Evolutionary conservation across 2,329 filamentous ascomycete genomes (phyloP), one percentile per base, ranked within the genome.

Genomic region (Colletotrichum zoysiae): DNA sequence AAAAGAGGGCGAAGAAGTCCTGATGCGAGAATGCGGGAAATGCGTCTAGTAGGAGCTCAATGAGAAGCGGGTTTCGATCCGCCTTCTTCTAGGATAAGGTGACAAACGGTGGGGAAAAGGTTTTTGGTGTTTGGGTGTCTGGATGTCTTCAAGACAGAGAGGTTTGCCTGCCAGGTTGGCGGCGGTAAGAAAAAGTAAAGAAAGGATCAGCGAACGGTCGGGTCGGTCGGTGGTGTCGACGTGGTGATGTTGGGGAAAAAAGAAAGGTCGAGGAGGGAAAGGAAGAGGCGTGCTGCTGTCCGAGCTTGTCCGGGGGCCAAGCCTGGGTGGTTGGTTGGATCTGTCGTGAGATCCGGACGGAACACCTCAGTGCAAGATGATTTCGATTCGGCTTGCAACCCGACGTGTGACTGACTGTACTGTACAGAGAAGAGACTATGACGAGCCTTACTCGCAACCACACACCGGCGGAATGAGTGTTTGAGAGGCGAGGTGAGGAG

Each of bases 181-280:
- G 61, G 55, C 51, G 7, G 35, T 40, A 23, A 7, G 40, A 69
- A 59, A 71, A 68, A 70, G 46, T 42, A 51, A 51, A 70, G 46
- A 48, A 40, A 33, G 33, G 12, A 18, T 53, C 55, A 60, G 44
- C 23, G 48, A 35, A 42, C 53, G 40, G 46, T 60, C 53, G 69
- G 33, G 46, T 60, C 53, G 33, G 46, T 60, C 53, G 69, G 65
- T 40, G 46, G 60, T 42, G 48, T 57, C 65, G 65, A 50, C 23
- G 40, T 26, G 35, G 40, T 26, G 35, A 48, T 30, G 7, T 20
- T 26, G 33, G 33, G 57, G 48, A 55, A 70, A 67, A 74, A 71
- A 65, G 65, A 71, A 68, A 68, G 56, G 67, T 68, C 60, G 55
- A 74, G 60, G 73, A 71, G 53, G 33, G 57, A 64, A 70, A 70